phyloP scores from a whole-genome alignment of 345 rosid species.

The Erucastrum elatum region DNA sequence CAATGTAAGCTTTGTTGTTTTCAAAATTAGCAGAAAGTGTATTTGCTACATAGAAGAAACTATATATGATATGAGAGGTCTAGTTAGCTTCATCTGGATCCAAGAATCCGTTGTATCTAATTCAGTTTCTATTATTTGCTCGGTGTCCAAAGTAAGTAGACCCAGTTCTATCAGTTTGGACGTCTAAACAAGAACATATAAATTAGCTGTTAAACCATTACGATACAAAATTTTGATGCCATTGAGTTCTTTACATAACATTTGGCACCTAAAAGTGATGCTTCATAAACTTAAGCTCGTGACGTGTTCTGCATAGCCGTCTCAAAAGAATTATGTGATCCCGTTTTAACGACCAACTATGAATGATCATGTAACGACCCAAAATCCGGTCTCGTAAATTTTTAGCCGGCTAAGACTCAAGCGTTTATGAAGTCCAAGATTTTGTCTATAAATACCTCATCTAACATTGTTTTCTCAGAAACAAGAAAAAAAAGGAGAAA shows the following conservation, averaged over 20 bases:
- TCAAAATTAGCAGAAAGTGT: not conserved
- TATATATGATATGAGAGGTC: no score
- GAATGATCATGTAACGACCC: not conserved
- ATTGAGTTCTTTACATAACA: not conserved
- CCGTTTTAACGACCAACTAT: not conserved
- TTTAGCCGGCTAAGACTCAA: no score
- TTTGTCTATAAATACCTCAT: no score
- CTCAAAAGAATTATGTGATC: not conserved
- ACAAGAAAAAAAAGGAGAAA: no score
- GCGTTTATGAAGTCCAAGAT: no score
- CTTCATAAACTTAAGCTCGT: not conserved
- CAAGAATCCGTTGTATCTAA: not conserved
- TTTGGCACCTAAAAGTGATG: not conserved
- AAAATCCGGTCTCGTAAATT: no score
- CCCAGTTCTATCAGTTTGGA: not conserved
- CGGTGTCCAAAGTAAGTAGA: not conserved
- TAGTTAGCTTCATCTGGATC: not conserved
- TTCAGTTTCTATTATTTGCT: not conserved
- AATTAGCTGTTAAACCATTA: not conserved
- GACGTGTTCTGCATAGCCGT: not conserved
- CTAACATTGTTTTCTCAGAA: no score
- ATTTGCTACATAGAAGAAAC: not conserved
- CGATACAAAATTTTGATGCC: not conserved
- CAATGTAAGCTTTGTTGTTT: not conserved
- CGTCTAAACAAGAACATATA: not conserved